Evolutionary conservation across 345 rosid genomes (phyloP), one percentile per base, ranked within the genome.

Genomic region (Laguncularia racemosa): DNA sequence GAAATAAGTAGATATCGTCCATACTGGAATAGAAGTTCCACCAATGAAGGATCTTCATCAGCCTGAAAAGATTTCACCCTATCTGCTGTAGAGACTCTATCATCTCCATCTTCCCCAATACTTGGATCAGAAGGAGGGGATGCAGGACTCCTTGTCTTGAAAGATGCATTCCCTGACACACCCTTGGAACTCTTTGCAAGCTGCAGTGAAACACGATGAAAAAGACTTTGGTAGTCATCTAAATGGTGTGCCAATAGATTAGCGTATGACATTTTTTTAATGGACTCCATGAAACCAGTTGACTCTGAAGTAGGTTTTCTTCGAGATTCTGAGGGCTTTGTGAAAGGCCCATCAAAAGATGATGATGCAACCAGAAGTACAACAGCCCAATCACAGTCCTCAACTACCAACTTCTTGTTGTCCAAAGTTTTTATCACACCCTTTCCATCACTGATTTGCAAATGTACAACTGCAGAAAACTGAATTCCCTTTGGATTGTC

Each of bases 1-100:
- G 99, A 82, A 62, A 93, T 89, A 50, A 93, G 97, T 71, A 93
- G 73, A 78, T 85, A 93, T 14, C 99, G 71, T 58, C 97, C 99
- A 69, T 73, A 93, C 44, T 89, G 99, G 72, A 89, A 85, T 2
- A 93, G 50, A 60, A 89, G 87, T 70, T 82, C 92, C 72, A 89
- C 88, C 69, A 93, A 58, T 1, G 84, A 84, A 61, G 99, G 99
- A 66, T 93, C 99, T 61, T 93, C 83, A 48, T 89, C 79, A 19
- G 60, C 64, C 64, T 72, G 78, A 76, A 93, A 93, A 16, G 86
- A 82, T 54, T 78, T 75, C 62, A 93, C 88, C 74, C 90, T 79
- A 68, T 84, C 85, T 44, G 95, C 96, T 3, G 96, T 79, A 62
- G 99, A 72, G 68, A 69, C 71, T 23, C 58, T 38, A 48, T 53